Evolutionary conservation across 2,329 filamentous ascomycete genomes (phyloP).

Genomic region (Cladosporium sp.): DNA sequence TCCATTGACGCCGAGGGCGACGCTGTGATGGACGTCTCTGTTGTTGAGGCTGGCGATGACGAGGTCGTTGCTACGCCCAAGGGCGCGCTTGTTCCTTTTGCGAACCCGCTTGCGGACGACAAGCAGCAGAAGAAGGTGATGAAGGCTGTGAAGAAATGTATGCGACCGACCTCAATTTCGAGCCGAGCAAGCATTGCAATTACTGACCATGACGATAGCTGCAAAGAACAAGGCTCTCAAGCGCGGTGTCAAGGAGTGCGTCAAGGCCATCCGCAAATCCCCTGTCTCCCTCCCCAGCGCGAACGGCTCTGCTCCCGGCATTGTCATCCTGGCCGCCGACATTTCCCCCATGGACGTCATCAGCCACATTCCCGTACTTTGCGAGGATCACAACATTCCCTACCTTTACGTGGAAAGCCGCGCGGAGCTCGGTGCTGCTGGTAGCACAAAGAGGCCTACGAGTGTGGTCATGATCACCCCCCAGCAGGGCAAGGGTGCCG

Average conservation of each 20-base stretch:
- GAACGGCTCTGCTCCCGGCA: slow-evolving; percentile 47
- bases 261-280: slow-evolving; percentile 95
- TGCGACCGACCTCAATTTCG: not conserved
- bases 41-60: slow-evolving; percentile 30
- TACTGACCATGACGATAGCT: slow-evolving; percentile 48
- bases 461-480: slow-evolving; percentile 81
- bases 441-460: slow-evolving; percentile 91
- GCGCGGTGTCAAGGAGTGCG: slow-evolving; percentile 97
- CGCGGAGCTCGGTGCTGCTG: slow-evolving; percentile 87
- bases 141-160: slow-evolving; percentile 58
- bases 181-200: not conserved
- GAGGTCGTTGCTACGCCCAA: slow-evolving; percentile 39
- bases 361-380: slow-evolving; percentile 92
- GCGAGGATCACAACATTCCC: slow-evolving; percentile 95
- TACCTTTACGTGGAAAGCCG: slow-evolving; percentile 93
- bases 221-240: slow-evolving; percentile 94
- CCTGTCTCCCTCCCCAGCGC: slow-evolving; percentile 55
- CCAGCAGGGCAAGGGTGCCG: slow-evolving; percentile 46
- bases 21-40: slow-evolving; percentile 24
- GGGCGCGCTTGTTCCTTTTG: slow-evolving; percentile 71
- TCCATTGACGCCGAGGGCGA: slow-evolving; percentile 33
- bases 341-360: slow-evolving; percentile 99
- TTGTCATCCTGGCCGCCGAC: slow-evolving; percentile 91
- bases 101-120: slow-evolving; percentile 71
- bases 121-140: slow-evolving; percentile 65